A percentile compares a stretch with the other conserved stretches of the same genome.
These are phyloP conservation scores for Acanthamoeba triangularis DNA, from an alignment of 208 protist genomes.

Conservation along the genomic window DNA sequence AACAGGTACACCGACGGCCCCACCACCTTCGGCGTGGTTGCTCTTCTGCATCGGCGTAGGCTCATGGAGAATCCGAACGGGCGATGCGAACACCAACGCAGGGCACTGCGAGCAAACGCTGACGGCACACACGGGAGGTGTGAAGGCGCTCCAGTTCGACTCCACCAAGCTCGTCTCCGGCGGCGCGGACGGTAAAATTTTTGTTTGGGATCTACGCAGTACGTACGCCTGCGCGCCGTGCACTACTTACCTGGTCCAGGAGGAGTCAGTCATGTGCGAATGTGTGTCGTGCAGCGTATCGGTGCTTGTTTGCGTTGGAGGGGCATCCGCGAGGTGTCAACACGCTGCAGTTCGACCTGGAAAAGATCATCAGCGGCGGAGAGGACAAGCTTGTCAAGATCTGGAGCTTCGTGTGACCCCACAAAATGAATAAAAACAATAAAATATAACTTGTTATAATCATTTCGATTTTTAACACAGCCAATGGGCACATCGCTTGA, in stretches of 20 bases:
- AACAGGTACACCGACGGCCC: neutral
- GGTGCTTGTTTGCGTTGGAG: constrained; percentile 35
- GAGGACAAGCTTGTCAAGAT: constrained; percentile 32
- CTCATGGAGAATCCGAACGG: neutral
- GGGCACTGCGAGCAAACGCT: constrained; percentile 19
- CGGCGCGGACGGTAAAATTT: constrained; percentile 19
- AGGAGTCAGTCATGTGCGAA: neutral
- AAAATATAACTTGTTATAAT: neutral
- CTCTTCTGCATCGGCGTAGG: neutral
- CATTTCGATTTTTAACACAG: neutral
- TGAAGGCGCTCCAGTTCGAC: constrained; percentile 49
- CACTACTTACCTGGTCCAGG: too few species aligned
- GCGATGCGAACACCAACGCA: neutral
- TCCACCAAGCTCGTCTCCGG: constrained; percentile 49
- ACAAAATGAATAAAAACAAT: constrained; percentile 9
- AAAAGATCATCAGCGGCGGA: constrained; percentile 49
- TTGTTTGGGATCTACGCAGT: constrained; percentile 54
- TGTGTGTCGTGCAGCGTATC: neutral
- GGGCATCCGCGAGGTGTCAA: neutral
- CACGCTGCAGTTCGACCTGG: constrained; percentile 9
- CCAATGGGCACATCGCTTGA: neutral
- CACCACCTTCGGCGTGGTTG: neutral
- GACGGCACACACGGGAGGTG: neutral
- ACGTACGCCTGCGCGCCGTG: neutral
- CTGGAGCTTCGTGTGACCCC: neutral